Base-by-base conservation (phyloP, 148 eudicot genomes). In the Salicornia ramosissima region DNA sequence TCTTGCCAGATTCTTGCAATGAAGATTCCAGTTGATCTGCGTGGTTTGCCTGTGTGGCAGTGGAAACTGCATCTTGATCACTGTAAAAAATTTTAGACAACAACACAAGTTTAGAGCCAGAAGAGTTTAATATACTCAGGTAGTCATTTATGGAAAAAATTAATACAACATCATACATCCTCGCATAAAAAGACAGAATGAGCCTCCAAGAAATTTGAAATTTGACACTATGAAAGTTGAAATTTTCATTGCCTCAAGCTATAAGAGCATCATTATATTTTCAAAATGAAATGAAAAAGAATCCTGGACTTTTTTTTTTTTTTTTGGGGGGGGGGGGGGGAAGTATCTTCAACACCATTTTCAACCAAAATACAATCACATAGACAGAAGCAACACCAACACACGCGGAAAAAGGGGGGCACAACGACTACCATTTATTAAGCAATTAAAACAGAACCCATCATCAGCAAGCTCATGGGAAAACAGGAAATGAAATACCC, bases 1-100 rank as follows among this genome's bases (percentile, higher is more conserved):
- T 59, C 33, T 65, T 74, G 56, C 59, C 80, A 42, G 79, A 69
- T 36, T 46, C 69, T 66, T 67, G 72, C 15, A 77, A 55, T 61
- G 62, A 69, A 58, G 83, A 58, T 42, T 45, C 82, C 24, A 77
- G 66, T 56, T 71, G 60, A 70, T 69, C 80, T 52, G 68, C 58
- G 67, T 24, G 52, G 33, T 75, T 81, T 71, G 55, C 81, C 81
- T 49, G 66, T 79, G 29, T 63, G 74, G 70, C 71, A 71, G 73
- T 68, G 65, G 76, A 47, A 67, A 75, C 62, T 31, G 65, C 72
- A 77, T 65, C 74, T 69, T 75, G 73, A 64, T 77, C 74, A 75
- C 91, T 89, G 87, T 70, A 83, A 29, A 64, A 45, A 77, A 16
- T 70, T 66, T 49, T 28, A 57, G 26, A 57, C 33, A 65, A 21